Conservation (phyloP, 768 basidiomycete genomes). For the Trametes coccinea region DNA sequence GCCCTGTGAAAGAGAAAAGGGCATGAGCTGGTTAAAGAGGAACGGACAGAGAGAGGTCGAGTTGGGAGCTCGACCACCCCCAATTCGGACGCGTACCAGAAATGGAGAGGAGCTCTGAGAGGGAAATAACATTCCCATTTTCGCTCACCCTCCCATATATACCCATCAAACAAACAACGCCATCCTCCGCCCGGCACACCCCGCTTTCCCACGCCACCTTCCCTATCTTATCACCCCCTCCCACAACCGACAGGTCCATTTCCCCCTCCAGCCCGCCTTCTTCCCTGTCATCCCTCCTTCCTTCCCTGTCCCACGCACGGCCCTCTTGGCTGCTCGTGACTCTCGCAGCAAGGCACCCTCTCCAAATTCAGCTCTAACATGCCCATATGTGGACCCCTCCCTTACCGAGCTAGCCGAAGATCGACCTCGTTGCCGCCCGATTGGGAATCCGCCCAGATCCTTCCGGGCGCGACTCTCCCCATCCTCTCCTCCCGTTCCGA, state of each 20-base stretch:
- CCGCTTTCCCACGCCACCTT: constrained; percentile 24
- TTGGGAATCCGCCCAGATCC: constrained; percentile 22
- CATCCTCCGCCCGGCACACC: constrained; percentile 15
- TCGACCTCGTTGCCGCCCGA: constrained; percentile 24
- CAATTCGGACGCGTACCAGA: constrained; percentile 28
- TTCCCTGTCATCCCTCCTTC: constrained; percentile 22
- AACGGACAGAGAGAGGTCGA: constrained; percentile 16
- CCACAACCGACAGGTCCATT: constrained; percentile 13
- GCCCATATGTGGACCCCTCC: constrained; percentile 17
- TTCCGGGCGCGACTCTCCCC: constrained; percentile 14
- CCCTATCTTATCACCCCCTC: constrained; percentile 27
- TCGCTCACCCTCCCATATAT: constrained; percentile 29
- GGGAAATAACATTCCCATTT: constrained; percentile 28
- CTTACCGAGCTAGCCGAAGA: constrained; percentile 27
- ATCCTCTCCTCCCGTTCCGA: constrained; percentile 7
- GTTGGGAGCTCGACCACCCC: constrained; percentile 21
- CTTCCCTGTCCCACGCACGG: constrained; percentile 23
- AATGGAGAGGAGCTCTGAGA: constrained; percentile 26
- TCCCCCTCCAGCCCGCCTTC: constrained; percentile 18
- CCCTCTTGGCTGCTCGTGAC: constrained; percentile 23
- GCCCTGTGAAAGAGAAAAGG: constrained; percentile 13
- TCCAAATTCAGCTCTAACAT: constrained; percentile 10
- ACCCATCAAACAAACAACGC: constrained; percentile 27
- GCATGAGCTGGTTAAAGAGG: constrained; percentile 20
- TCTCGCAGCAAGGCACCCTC: constrained; percentile 23